Conservation (phyloP, 805 yeast species). For the Saccharomycopsis malanga region DNA sequence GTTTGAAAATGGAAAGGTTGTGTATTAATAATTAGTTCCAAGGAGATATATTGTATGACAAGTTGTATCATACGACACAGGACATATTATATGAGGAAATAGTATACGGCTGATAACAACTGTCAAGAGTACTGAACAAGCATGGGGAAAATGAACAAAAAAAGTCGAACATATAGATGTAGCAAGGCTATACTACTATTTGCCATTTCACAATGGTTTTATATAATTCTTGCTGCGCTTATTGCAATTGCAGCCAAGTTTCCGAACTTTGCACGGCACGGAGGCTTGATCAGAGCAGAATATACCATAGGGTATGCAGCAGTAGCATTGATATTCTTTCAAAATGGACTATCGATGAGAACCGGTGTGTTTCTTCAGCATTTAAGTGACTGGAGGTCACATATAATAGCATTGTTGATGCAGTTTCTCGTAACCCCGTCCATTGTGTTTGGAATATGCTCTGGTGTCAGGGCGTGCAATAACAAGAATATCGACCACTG, state of each 20-base stretch:
- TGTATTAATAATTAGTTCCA: too few relatives aligned
- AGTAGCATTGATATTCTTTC: constrained; percentile 76
- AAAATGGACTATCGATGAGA: constrained; percentile 74
- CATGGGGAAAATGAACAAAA: neutral
- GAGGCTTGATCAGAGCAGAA: constrained; percentile 68
- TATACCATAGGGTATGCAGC: constrained; percentile 80
- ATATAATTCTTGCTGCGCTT: constrained; percentile 60
- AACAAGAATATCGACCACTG: constrained; percentile 56
- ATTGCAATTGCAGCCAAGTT: constrained; percentile 69
- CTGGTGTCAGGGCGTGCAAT: constrained; percentile 55
- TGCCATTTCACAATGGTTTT: constrained; percentile 58
- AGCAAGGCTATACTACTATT: neutral
- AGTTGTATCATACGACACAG: too few relatives aligned
- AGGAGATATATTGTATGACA: too few relatives aligned
- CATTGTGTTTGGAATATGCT: constrained; percentile 64
- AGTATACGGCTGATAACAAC: too few relatives aligned
- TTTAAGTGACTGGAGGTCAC: constrained; percentile 76
- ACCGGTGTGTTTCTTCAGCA: constrained; percentile 56
- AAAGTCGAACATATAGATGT: neutral
- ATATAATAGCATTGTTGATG: constrained; percentile 55
- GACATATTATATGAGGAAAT: too few relatives aligned
- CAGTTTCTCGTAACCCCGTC: constrained; percentile 69
- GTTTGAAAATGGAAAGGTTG: too few relatives aligned
- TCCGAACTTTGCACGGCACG: constrained; percentile 79
- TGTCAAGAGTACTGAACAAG: too few relatives aligned